Conservation (phyloP, 306 rosid genomes). For the Pterocarpus santalinus region DNA sequence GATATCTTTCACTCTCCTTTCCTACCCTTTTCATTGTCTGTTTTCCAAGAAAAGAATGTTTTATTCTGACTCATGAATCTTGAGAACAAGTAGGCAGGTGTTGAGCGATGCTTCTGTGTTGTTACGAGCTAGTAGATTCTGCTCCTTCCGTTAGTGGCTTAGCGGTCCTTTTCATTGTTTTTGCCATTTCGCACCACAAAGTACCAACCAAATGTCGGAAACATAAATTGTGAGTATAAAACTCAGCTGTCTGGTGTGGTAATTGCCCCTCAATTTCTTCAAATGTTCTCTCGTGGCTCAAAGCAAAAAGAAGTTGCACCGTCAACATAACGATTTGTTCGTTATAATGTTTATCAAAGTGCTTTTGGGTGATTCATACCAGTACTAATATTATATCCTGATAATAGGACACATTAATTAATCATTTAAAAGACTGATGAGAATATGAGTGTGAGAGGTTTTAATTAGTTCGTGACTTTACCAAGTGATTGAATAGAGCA, state of each 20-base stretch:
- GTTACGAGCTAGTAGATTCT: neutral
- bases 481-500: too few relatives aligned
- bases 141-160: neutral
- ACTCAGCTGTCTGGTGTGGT: neutral
- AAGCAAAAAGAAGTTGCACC: neutral
- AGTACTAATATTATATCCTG: too few relatives aligned
- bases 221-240: neutral
- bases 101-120: neutral
- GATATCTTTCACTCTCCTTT: too few relatives aligned
- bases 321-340: too few relatives aligned
- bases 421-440: too few relatives aligned
- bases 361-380: too few relatives aligned
- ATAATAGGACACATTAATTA: too few relatives aligned
- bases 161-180: neutral
- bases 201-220: neutral
- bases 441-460: too few relatives aligned
- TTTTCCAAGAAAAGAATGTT: neutral
- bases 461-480: too few relatives aligned
- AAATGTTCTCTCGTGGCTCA: conserved; percentile 3
- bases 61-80: neutral
- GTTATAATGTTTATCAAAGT: too few relatives aligned
- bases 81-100: neutral
- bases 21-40: too few relatives aligned
- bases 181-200: neutral
- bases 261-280: neutral